phyloP scores from a whole-genome alignment of 2,329 filamentous ascomycete species.

The Fonsecaea pedrosoi region DNA sequence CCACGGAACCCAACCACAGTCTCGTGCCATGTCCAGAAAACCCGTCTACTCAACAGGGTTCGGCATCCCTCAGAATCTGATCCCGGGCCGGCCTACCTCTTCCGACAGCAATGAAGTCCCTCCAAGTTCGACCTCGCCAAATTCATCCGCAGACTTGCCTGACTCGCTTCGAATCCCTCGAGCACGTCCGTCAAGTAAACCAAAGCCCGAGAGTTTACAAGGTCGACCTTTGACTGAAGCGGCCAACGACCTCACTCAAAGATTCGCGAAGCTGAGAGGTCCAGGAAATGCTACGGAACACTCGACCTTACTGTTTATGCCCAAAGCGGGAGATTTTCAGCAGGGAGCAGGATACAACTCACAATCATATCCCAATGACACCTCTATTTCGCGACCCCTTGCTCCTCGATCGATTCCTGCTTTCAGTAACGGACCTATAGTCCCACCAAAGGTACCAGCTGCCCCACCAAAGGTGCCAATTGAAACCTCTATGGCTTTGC shows the following conservation, averaged over 20 bases:
- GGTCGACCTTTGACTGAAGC: constrained; percentile 32
- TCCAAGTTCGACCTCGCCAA: constrained; percentile 15
- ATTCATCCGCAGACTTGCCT: constrained; percentile 29
- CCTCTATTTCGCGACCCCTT: constrained; percentile 44
- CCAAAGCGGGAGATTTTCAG: constrained; percentile 36
- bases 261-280: constrained; percentile 40
- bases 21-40: constrained; percentile 29
- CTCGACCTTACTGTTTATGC: constrained; percentile 30
- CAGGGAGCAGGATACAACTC: constrained; percentile 19
- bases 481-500: constrained; percentile 47
- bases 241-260: constrained; percentile 37
- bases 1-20: constrained; percentile 61
- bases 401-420: constrained; percentile 53
- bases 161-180: constrained; percentile 32
- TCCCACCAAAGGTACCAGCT: constrained; percentile 53
- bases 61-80: constrained; percentile 23
- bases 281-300: constrained; percentile 24
- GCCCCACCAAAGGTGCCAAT: constrained; percentile 50
- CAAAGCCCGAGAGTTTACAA: constrained; percentile 38
- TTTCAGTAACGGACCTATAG: constrained; percentile 41
- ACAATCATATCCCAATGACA: constrained; percentile 35
- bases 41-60: constrained; percentile 34
- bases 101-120: constrained; percentile 2
- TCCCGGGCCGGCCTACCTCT: constrained; percentile 11
- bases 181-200: constrained; percentile 35